Evolutionary conservation across 805 yeast species (phyloP).

Genomic region (Ogataea thermomethanolica): DNA sequence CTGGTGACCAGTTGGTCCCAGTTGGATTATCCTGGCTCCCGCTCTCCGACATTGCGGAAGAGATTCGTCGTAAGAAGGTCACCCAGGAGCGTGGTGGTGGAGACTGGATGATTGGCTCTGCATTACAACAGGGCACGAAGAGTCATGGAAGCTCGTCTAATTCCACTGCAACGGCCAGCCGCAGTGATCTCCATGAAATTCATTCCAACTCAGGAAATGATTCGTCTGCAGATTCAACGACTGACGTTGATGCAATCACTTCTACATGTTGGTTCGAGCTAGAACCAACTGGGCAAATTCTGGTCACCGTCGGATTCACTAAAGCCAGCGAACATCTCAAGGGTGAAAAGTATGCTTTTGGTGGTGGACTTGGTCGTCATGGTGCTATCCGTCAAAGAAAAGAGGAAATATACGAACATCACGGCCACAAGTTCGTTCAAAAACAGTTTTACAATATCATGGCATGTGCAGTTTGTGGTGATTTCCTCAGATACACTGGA

Average conservation of each 20-base stretch:
- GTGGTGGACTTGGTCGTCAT: constrained; percentile 83
- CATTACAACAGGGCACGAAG: constrained; percentile 33
- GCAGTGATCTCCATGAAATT: constrained; percentile 13
- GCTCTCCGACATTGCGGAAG: constrained; percentile 89
- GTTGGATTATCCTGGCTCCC: constrained; percentile 93
- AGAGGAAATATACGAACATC: constrained; percentile 86
- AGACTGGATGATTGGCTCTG: constrained; percentile 79
- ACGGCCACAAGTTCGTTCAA: constrained; percentile 95
- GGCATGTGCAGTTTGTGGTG: constrained; percentile 98
- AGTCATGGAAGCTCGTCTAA: constrained; percentile 8
- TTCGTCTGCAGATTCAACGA: constrained; percentile 11
- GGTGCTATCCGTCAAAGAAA: constrained; percentile 96
- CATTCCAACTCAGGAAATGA: constrained; percentile 15
- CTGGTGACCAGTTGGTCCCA: constrained; percentile 65
- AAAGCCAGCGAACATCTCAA: constrained; percentile 49
- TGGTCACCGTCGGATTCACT: constrained; percentile 73
- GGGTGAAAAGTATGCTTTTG: constrained; percentile 44
- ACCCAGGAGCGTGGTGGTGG: constrained; percentile 67
- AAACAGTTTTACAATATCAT: constrained; percentile 93
- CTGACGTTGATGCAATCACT: constrained; percentile 32
- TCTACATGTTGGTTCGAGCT: constrained; percentile 83
- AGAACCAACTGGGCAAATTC: constrained; percentile 92
- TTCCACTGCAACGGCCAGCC: constrained; percentile 10
- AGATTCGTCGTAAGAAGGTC: constrained; percentile 84
- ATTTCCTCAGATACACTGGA: constrained; percentile 84